phyloP scores from a whole-genome alignment of 2,329 filamentous ascomycete genomes.

The Fusarium pseudoanthophilum region DNA sequence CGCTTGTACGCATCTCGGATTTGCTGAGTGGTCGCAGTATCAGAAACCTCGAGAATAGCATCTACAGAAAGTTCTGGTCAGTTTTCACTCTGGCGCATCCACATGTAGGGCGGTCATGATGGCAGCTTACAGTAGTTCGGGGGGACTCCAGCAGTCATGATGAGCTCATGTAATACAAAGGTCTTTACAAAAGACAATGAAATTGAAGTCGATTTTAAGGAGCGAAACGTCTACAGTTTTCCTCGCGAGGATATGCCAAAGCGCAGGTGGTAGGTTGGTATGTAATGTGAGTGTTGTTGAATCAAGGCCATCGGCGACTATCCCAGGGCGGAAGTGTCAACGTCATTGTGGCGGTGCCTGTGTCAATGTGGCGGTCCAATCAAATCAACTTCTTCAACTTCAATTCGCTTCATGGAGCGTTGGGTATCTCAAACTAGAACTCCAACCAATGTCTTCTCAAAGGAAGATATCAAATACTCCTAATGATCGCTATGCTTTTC shows the following conservation, averaged over 20 bases:
- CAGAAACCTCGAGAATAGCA: conserved; percentile 76
- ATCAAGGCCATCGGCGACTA: conserved; percentile 20
- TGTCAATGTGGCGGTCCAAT: conserved; percentile 44
- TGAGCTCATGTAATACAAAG: conserved; percentile 19
- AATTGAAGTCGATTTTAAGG: conserved; percentile 7
- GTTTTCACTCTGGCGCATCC: conserved; percentile 9
- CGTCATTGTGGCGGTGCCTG: conserved; percentile 57
- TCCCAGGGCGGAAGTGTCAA: conserved; percentile 42
- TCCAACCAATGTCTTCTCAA: conserved; percentile 22
- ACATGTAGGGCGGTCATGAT: conserved; percentile 23
- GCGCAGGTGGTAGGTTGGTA: conserved; percentile 17
- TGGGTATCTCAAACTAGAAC: conserved; percentile 33
- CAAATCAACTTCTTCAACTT: conserved; percentile 11
- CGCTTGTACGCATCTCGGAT: conserved; percentile 96
- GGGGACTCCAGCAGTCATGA: conserved; percentile 55
- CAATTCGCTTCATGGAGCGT: conserved; percentile 21
- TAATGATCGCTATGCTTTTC: conserved; percentile 20
- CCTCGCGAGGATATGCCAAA: conserved; percentile 13
- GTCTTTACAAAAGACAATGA: conserved; percentile 1
- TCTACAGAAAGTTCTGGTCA: conserved; percentile 60
- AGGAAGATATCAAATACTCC: conserved; percentile 10
- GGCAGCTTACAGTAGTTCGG: conserved; percentile 67
- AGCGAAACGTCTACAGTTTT: conserved; percentile 6
- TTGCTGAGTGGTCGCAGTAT: conserved; percentile 81
- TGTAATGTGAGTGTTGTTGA: conserved; percentile 13